Conservation (phyloP, 495 filamentous ascomycete species). For the Trichoderma erinaceum region DNA sequence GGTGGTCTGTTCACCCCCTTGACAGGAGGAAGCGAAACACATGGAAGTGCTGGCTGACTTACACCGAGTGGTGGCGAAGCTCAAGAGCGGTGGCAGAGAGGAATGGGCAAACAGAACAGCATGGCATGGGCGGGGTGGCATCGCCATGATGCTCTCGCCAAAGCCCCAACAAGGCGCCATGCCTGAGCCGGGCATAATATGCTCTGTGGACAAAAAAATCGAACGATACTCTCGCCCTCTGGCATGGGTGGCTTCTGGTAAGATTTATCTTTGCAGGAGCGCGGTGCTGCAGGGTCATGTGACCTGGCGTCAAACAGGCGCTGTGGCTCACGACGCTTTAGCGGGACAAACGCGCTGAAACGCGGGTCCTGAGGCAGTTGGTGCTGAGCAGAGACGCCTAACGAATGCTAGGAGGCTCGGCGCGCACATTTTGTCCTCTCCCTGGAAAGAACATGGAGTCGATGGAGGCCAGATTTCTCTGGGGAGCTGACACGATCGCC, state of each 20-base stretch:
- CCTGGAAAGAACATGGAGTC: neutral
- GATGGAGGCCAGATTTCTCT: too few species aligned
- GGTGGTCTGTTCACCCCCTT: slow-evolving; percentile 10
- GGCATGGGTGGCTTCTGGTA: neutral
- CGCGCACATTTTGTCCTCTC: neutral
- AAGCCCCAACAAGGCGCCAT: neutral
- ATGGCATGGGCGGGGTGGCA: neutral
- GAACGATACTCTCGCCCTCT: too few species aligned
- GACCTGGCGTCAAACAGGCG: slow-evolving; percentile 12
- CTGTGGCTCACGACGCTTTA: neutral
- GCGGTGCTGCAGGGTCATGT: neutral
- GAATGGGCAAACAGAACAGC: neutral
- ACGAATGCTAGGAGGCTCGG: neutral
- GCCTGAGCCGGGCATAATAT: too few species aligned
- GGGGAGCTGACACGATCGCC: too few species aligned
- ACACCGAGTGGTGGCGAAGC: neutral
- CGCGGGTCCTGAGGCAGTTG: neutral
- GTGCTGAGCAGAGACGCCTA: neutral
- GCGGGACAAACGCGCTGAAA: slow-evolving; percentile 8
- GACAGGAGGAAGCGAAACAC: neutral
- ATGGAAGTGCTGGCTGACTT: slow-evolving; percentile 1
- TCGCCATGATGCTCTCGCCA: neutral
- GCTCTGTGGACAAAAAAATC: too few species aligned
- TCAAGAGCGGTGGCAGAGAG: neutral
- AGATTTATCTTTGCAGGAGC: neutral